Conservation (phyloP, 73 alveolate genomes). For the Tetrahymena malaccensis region DNA sequence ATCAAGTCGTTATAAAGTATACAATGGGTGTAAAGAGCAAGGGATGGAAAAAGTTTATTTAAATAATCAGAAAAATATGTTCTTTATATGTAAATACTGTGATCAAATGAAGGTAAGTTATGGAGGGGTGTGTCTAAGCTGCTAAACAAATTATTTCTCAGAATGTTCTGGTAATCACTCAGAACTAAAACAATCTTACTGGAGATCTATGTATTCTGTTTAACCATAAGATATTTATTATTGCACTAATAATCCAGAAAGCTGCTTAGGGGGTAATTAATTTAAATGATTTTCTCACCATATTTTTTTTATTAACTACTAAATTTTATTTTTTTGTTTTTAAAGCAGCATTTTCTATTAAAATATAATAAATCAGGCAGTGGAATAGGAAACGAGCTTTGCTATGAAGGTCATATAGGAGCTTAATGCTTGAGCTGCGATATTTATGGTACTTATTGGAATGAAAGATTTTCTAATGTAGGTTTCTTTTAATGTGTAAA, state of each 20-base stretch:
- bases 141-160: no score
- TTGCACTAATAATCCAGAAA: neutral
- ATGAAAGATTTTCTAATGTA: neutral
- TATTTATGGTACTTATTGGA: neutral
- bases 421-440: neutral
- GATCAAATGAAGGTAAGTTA: neutral
- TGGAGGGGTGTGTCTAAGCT: neutral
- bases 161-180: neutral
- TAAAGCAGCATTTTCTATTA: no score
- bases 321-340: no score
- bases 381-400: neutral
- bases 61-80: neutral
- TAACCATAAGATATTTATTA: neutral
- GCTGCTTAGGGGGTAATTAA: neutral
- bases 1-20: no score
- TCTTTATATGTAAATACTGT: neutral
- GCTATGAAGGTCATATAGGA: neutral
- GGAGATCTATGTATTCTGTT: neutral
- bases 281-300: neutral
- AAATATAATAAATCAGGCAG: neutral
- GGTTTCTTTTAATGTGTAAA: neutral
- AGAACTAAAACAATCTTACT: neutral
- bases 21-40: no score
- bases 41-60: no score
- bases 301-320: no score